These are phyloP conservation scores for Colletotrichum agaves DNA, from an alignment of 2,329 filamentous ascomycete genomes.

Conservation along the genomic window DNA sequence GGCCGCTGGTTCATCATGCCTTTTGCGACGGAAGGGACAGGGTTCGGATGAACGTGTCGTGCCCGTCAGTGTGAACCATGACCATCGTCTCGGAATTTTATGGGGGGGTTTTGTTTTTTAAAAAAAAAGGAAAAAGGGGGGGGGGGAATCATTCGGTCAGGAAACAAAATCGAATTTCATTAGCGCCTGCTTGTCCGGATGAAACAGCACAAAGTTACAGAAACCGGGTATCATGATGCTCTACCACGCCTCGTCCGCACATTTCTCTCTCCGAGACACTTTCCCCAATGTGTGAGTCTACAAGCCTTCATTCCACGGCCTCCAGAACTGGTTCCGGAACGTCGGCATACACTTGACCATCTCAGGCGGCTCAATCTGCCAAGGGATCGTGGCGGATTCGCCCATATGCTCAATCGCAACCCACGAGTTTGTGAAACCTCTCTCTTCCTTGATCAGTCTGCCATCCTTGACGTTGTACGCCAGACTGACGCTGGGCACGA, in stretches of 20 bases:
- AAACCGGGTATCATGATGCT: conserved; percentile 23
- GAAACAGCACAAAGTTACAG: conserved; percentile 12
- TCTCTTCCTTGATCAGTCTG: conserved; percentile 57
- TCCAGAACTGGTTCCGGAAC: conserved; percentile 55
- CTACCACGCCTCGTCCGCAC: conserved; percentile 1
- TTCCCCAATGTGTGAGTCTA: neutral
- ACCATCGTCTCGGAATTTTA: no score
- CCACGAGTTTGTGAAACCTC: conserved; percentile 55
- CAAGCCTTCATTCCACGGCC: conserved; percentile 52
- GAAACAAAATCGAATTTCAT: conserved; percentile 9
- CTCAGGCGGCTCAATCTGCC: conserved; percentile 56
- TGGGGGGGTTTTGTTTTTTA: no score
- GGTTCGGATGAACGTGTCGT: conserved; percentile 7
- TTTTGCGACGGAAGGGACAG: neutral
- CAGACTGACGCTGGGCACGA: conserved; percentile 65
- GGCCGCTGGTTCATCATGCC: neutral
- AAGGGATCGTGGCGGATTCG: conserved; percentile 50
- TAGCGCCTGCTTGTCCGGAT: conserved; percentile 19
- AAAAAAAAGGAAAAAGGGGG: no score
- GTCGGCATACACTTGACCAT: conserved; percentile 60
- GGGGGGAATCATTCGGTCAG: no score
- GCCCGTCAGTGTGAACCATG: neutral
- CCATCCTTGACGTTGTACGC: conserved; percentile 62
- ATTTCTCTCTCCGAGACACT: neutral
- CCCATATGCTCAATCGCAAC: conserved; percentile 37